Conservation (phyloP, 192 early-diverging fungal genomes). For the Backusella australiensis region DNA sequence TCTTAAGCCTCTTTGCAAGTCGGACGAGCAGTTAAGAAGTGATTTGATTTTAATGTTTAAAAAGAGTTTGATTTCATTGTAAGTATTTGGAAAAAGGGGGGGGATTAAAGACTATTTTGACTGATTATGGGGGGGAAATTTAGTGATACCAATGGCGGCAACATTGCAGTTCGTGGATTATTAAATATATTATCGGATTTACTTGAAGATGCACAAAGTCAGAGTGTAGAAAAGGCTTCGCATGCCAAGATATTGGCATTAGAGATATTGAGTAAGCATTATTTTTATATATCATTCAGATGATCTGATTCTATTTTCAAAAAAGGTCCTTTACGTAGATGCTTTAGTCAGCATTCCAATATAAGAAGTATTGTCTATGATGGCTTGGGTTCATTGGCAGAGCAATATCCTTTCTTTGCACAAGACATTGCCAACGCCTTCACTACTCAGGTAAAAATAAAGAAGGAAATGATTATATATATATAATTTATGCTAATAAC, state of each 20-base stretch:
- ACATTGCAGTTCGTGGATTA: slow-evolving; percentile 60
- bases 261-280: slow-evolving; percentile 44
- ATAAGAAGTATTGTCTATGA: slow-evolving; percentile 57
- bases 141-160: slow-evolving; percentile 57
- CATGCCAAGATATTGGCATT: slow-evolving; percentile 28
- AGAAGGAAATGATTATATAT: background rate
- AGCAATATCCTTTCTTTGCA: slow-evolving; percentile 29
- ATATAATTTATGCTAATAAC: too few relatives aligned
- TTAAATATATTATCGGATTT: slow-evolving; percentile 47
- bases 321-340: slow-evolving; percentile 60
- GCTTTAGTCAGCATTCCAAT: slow-evolving; percentile 66
- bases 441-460: slow-evolving; percentile 40
- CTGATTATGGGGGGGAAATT: background rate
- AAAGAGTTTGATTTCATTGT: slow-evolving; percentile 68
- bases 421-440: slow-evolving; percentile 52
- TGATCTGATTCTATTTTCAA: background rate
- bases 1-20: slow-evolving; percentile 50
- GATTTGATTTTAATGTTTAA: slow-evolving; percentile 67
- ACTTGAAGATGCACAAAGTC: slow-evolving; percentile 15
- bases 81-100: background rate
- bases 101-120: background rate
- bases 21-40: slow-evolving; percentile 54
- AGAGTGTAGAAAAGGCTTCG: slow-evolving; percentile 11
- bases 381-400: slow-evolving; percentile 48
- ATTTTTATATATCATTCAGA: background rate